Conservation (phyloP, 1,139 yeast species). For the Geotrichum fermentans region DNA sequence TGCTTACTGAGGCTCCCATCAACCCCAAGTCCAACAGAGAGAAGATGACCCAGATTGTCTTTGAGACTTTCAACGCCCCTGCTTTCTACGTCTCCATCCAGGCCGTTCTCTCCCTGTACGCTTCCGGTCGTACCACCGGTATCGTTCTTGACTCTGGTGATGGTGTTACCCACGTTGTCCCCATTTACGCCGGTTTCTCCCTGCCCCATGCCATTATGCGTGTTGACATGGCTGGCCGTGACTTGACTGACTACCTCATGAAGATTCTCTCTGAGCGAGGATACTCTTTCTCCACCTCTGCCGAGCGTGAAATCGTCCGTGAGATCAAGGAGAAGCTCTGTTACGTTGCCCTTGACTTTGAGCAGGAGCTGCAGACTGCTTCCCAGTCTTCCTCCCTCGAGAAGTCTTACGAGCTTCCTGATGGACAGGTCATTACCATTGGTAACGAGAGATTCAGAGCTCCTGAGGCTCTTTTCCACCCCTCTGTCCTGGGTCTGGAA, state of each 20-base stretch:
- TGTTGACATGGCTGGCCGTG: slow-evolving; percentile 99
- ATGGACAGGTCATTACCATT: slow-evolving; percentile 98
- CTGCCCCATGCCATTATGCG: slow-evolving; percentile 98
- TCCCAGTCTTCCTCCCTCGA: slow-evolving; percentile 97
- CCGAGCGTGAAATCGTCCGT: slow-evolving; percentile 99
- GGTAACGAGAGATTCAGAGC: slow-evolving; percentile 99
- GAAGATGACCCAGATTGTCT: slow-evolving; percentile 98
- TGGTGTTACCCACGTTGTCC: slow-evolving; percentile 99
- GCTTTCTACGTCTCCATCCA: slow-evolving; percentile 98
- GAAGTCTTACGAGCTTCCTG: slow-evolving; percentile 98
- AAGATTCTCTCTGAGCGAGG: slow-evolving; percentile 98
- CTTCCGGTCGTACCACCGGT: slow-evolving; percentile 99
- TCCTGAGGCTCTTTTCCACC: slow-evolving; percentile 99
- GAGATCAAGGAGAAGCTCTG: slow-evolving; percentile 98
- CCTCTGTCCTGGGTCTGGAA: slow-evolving; percentile 94
- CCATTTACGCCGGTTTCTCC: slow-evolving; percentile 99
- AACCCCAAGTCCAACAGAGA: slow-evolving; percentile 99
- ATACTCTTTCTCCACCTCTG: slow-evolving; percentile 96
- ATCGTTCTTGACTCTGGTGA: slow-evolving; percentile 99
- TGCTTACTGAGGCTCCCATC: slow-evolving; percentile 98
- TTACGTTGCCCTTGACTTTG: slow-evolving; percentile 94
- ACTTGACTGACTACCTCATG: slow-evolving; percentile 97
- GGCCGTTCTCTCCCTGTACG: slow-evolving; percentile 95
- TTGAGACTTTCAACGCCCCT: slow-evolving; percentile 98
- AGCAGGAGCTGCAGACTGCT: slow-evolving; percentile 98